Evolutionary conservation across 1,139 yeast species (phyloP).

Genomic region (Candida pseudoviswanathii): DNA sequence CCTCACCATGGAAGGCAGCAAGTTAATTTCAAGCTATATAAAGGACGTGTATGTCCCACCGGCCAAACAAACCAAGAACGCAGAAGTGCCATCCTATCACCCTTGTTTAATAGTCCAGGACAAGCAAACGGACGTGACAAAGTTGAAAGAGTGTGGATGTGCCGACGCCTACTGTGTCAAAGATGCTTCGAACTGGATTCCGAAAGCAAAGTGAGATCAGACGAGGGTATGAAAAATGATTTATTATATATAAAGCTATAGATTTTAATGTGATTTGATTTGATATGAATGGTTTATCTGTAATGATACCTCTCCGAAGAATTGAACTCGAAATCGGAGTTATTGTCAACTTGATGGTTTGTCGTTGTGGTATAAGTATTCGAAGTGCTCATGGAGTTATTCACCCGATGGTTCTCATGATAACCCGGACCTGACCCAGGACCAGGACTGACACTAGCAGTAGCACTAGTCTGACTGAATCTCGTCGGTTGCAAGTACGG

Average conservation of each 20-base stretch:
- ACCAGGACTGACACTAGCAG: neutral
- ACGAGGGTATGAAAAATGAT: neutral
- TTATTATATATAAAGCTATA: neutral
- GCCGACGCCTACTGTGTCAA: conserved; percentile 46
- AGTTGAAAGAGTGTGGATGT: conserved; percentile 46
- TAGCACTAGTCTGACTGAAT: conserved; percentile 4
- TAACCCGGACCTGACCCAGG: neutral
- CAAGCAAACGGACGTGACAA: conserved; percentile 41
- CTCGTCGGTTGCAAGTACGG: conserved; percentile 11
- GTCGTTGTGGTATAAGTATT: neutral
- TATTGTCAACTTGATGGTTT: neutral
- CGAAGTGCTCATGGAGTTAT: neutral
- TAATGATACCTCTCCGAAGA: neutral
- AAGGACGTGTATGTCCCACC: conserved; percentile 42
- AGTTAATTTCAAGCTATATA: conserved; percentile 25
- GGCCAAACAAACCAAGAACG: conserved; percentile 12
- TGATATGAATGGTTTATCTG: neutral
- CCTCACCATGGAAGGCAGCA: conserved; percentile 32
- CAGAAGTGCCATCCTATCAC: conserved; percentile 39
- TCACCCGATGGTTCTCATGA: neutral
- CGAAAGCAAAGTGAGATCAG: conserved; percentile 24
- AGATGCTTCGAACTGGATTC: conserved; percentile 48
- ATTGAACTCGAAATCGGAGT: neutral
- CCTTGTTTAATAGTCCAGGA: conserved; percentile 51
- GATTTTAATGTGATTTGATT: neutral